Conservation (phyloP, 306 rosid genomes). For the Lagenaria siceraria region DNA sequence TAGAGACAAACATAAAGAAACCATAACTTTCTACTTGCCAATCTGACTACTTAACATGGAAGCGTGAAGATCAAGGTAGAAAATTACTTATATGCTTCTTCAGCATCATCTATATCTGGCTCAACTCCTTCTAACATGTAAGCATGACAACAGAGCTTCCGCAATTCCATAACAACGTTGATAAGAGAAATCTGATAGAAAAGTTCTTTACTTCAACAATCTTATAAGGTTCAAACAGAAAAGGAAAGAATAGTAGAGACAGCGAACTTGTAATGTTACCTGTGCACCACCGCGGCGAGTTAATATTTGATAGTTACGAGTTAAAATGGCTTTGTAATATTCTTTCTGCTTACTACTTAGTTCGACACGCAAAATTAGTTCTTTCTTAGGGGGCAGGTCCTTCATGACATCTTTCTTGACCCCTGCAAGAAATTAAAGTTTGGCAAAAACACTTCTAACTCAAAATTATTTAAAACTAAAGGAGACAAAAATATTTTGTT, state of each 20-base stretch:
- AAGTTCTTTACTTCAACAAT: constrained; percentile 13
- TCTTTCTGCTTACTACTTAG: constrained; percentile 93
- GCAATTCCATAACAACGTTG: constrained; percentile 96
- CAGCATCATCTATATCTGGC: constrained; percentile 73
- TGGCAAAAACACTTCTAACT: background rate
- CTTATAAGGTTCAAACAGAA: background rate
- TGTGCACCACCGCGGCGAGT: constrained; percentile 97
- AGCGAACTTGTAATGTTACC: constrained; percentile 30
- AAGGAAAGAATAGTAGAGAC: background rate
- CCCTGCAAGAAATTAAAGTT: constrained; percentile 34
- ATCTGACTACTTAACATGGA: background rate
- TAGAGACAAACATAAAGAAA: background rate
- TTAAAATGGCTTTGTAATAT: constrained; percentile 91
- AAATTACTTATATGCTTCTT: constrained; percentile 61
- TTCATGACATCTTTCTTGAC: constrained; percentile 99
- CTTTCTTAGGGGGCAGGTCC: constrained; percentile 96
- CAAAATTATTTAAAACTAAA: background rate
- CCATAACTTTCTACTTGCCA: background rate
- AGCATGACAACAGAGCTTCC: constrained; percentile 97
- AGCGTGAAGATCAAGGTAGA: background rate
- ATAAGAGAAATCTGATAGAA: constrained; percentile 81
- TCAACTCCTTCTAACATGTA: constrained; percentile 98
- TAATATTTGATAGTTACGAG: constrained; percentile 92
- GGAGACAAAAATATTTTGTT: background rate
- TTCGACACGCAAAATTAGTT: constrained; percentile 87